Evolutionary conservation across 164 flowering plant genomes (phyloP), one percentile per base, ranked within the genome.

Genomic region (Vitis rupestris): DNA sequence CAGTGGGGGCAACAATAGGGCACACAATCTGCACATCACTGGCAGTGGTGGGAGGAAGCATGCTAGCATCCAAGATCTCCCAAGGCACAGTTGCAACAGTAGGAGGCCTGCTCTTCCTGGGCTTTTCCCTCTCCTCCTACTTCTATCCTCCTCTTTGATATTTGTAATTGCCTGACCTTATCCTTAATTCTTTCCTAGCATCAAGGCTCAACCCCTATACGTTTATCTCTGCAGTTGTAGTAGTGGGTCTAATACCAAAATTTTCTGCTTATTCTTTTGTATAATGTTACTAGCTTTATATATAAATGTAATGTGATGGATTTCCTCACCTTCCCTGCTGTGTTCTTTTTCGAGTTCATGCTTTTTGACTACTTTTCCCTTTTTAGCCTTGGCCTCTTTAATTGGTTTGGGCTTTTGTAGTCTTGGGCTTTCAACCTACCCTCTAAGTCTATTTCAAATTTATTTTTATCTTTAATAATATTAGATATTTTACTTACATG

Each of bases 11-110:
- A 1, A 85, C 80, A 8, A 4, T 92, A 37, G 99, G 99, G 17
- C 99, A 96, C 81, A 87, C 97, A 12, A 81, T 96, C 19, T 96
- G 99, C 56, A 96, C 99, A 47, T 96, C 99, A 3, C 8, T 96
- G 71, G 99, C 99, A 8, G 99, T 96, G 70, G 84, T 96, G 8
- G 99, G 99, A 64, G 99, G 99, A 61, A 96, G 99, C 86, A 96
- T 96, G 91, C 75, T 96, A 54, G 99, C 99, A n/a, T 87, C 99
- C 14, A 93, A 85, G 83, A 96, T 96, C 68, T 96, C 99, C 3
- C 99, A 96, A 69, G 81, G 97, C 48, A 87, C 98, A 3, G 99
- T 96, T 54, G 99, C 99, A 2, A 86, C 90, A 8, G 61, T 93
- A 11, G 99, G 99, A 3, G 99, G 99, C 64, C 66, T 96, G 63